phyloP scores from a whole-genome alignment of 2,329 filamentous ascomycete genomes.

The Epichloe hybrida region DNA sequence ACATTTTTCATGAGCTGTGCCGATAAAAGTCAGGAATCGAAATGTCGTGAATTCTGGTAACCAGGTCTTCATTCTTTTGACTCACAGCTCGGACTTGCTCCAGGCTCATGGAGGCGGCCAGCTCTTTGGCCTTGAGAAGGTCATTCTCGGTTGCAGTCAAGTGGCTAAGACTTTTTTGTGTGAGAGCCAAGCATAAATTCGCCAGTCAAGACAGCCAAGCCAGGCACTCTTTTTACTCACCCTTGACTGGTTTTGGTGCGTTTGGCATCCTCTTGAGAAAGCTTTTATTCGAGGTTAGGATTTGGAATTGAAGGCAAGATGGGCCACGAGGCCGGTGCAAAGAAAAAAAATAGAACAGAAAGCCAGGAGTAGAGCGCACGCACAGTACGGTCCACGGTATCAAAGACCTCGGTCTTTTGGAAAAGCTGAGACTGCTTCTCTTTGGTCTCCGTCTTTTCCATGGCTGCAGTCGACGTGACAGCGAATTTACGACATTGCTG shows the following conservation, averaged over 20 bases:
- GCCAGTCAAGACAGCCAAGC: not conserved
- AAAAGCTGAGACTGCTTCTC: not conserved
- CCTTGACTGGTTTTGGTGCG: not conserved
- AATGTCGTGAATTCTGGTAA: not conserved
- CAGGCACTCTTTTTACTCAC: not conserved
- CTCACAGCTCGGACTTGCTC: constrained; percentile 22
- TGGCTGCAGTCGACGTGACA: not conserved
- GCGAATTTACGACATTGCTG: not conserved
- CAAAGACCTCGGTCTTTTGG: not conserved
- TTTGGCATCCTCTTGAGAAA: not conserved
- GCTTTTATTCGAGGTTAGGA: not conserved
- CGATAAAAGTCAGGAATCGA: not conserved
- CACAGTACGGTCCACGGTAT: not conserved
- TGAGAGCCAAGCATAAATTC: not conserved
- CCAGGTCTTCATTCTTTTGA: not conserved
- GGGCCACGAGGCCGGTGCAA: too few relatives aligned
- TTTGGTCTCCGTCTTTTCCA: constrained; percentile 1
- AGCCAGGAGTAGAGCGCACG: not conserved
- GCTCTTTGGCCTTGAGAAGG: constrained; percentile 30
- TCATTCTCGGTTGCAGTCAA: constrained; percentile 31
- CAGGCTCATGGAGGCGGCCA: constrained; percentile 28
- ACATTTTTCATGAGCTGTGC: constrained; percentile 22
- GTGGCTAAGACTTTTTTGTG: constrained; percentile 1
- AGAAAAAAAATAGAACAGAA: too few relatives aligned
- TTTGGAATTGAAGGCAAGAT: too few relatives aligned